A percentile compares a stretch with the other conserved stretches of the same genome.
Conservation (phyloP, 441 rosid genomes). For the Manihot esculenta region DNA sequence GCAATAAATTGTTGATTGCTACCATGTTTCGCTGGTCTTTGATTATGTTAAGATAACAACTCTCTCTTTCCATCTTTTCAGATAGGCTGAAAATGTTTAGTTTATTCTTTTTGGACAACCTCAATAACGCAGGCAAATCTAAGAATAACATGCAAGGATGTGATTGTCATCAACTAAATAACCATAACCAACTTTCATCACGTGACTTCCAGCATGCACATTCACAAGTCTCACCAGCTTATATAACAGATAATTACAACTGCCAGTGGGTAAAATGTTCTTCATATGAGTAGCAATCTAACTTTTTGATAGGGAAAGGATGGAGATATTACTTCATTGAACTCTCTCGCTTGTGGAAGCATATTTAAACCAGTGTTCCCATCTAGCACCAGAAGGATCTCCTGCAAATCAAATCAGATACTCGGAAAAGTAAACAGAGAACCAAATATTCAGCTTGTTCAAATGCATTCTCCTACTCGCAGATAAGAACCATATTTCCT, state of each 20-base stretch:
- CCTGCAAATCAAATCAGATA: conserved; percentile 43
- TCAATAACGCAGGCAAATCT: no score
- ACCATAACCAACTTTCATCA: no score
- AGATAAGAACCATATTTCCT: neutral
- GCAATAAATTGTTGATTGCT: no score
- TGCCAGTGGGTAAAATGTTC: neutral
- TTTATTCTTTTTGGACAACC: no score
- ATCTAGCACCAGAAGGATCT: conserved; percentile 82
- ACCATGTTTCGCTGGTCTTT: no score
- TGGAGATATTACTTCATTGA: conserved; percentile 60
- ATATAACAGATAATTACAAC: neutral
- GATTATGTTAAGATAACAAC: no score
- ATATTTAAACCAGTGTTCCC: conserved; percentile 91
- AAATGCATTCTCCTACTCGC: neutral
- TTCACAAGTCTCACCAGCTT: conserved; percentile 7
- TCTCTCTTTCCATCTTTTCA: no score
- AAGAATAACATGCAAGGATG: no score
- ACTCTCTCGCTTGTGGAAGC: conserved; percentile 98
- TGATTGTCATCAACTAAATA: no score
- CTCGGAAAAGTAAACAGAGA: neutral
- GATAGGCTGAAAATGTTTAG: no score
- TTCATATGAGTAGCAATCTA: neutral
- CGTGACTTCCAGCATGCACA: no score
- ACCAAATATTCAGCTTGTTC: neutral
- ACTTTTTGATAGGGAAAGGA: conserved; percentile 7